Base-by-base conservation (phyloP, 2,329 filamentous ascomycete species). In the Ceratocystis papillata region DNA sequence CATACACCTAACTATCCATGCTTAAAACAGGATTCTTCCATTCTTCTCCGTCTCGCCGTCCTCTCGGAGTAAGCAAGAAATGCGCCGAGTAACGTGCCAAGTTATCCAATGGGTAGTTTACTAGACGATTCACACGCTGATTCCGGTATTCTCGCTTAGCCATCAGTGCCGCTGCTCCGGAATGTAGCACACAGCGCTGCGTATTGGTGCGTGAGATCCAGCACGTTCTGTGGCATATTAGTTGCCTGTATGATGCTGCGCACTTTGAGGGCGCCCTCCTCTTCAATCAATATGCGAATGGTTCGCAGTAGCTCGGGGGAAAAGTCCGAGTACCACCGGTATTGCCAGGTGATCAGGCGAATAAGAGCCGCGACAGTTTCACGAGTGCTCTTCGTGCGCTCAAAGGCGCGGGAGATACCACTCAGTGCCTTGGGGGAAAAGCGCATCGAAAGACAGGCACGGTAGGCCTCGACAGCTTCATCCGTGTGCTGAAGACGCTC, bases 281-380 rank as follows among this genome's bases (percentile, higher is more conserved):
- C 92, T 76, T 97, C 94, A 73, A 99, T 99, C 70, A 99, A 80
- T 70, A 89, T 91, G 69, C 94, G 87, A 72, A 97, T 89, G 2
- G 89, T 87, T 75, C 87, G 90, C 65, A 99, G 83, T 55, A 99
- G 82, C 70, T 92, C 87, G 0, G 94, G 94, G 20, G 92, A 96
- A 77, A 99, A 99, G 83, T 99, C 94, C 66, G 92, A 96, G 78
- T 99, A 99, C 94, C 94, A 99, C 71, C 94, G 83, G 77, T 96
- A 99, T 77, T 99, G 94, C 94, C 94, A 99, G 12, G 93, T 94
- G 44, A 97, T 90, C 53, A 99, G 79, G 64, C 91, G 82, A 70
- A 99, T 96, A 67, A 96, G 80, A n/a, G 89, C 87, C 33, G 86
- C 88, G 5, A 97, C 82, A 67, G 87, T 90, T 68, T 91, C 88